Conservation (phyloP, 768 basidiomycete genomes). For the Hebeloma cylindrosporum region DNA sequence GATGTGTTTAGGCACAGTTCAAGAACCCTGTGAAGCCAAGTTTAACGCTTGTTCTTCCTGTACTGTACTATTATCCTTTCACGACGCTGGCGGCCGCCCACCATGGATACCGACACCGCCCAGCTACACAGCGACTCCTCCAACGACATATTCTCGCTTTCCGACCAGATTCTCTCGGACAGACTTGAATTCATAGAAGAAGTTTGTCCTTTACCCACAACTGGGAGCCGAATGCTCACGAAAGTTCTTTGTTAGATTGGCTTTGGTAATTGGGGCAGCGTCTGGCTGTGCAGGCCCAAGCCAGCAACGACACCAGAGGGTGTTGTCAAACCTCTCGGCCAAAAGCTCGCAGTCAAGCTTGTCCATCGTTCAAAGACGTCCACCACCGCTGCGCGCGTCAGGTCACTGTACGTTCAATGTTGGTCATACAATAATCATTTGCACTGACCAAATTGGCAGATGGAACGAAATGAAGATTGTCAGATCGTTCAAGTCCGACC, state of each 20-base stretch:
- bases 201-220: constrained; percentile 38
- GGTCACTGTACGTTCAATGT: constrained; percentile 65
- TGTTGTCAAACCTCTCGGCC: constrained; percentile 39
- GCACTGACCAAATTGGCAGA: too few species aligned
- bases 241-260: constrained; percentile 58
- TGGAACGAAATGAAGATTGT: constrained; percentile 99
- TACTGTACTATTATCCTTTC: too few species aligned
- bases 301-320: constrained; percentile 36
- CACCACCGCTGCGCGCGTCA: constrained; percentile 86
- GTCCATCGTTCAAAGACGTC: constrained; percentile 85
- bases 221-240: background rate
- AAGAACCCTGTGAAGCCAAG: too few species aligned
- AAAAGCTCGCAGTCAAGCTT: constrained; percentile 87
- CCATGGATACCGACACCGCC: constrained; percentile 38
- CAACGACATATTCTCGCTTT: constrained; percentile 71
- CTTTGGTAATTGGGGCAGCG: constrained; percentile 91
- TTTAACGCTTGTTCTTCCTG: too few species aligned
- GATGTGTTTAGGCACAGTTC: constrained; percentile 41
- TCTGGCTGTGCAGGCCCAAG: constrained; percentile 77
- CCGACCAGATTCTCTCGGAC: constrained; percentile 70
- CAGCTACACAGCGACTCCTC: constrained; percentile 30
- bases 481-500: constrained; percentile 75
- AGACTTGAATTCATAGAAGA: constrained; percentile 75
- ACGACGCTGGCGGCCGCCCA: constrained; percentile 25
- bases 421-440: too few species aligned